Evolutionary conservation across 139 green algal species (phyloP).

Genomic region (Micractinium conductrix): DNA sequence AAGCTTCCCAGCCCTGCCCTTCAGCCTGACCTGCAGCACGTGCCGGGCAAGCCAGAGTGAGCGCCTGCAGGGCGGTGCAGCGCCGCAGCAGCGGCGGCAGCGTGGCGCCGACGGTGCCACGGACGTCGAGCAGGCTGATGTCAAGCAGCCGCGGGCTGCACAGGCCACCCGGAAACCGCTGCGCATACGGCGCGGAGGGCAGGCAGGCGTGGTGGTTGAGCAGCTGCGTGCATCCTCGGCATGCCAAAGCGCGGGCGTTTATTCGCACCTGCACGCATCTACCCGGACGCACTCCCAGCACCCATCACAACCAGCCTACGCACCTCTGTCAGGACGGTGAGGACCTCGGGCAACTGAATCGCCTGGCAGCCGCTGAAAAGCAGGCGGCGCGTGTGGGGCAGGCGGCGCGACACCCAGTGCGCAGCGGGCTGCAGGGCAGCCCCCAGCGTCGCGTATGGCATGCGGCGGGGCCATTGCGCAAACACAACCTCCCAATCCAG

Average conservation of each 20-base stretch:
- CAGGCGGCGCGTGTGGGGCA: background rate
- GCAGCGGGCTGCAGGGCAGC: background rate
- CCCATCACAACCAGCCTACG: background rate
- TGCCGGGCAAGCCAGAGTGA: background rate
- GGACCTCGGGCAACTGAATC: too few species aligned
- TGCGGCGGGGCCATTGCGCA: background rate
- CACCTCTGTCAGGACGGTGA: too few species aligned
- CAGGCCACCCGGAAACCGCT: conserved; percentile 6
- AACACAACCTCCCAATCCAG: background rate
- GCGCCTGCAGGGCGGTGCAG: background rate
- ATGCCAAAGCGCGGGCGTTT: background rate
- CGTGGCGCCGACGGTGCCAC: background rate
- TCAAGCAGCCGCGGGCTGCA: background rate
- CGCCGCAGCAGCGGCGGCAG: background rate
- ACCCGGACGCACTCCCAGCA: background rate
- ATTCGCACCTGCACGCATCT: too few species aligned
- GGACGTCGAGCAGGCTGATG: background rate
- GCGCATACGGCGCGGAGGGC: background rate
- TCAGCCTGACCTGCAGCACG: background rate
- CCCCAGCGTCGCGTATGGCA: too few species aligned
- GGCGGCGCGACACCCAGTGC: background rate
- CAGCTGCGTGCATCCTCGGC: background rate
- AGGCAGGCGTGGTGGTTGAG: background rate
- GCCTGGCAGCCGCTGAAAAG: background rate
- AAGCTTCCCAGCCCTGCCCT: background rate